Evolutionary conservation across 176 grass and related monocot species (phyloP), one percentile per base, ranked within the genome.

Genomic region (Lolium multiflorum): DNA sequence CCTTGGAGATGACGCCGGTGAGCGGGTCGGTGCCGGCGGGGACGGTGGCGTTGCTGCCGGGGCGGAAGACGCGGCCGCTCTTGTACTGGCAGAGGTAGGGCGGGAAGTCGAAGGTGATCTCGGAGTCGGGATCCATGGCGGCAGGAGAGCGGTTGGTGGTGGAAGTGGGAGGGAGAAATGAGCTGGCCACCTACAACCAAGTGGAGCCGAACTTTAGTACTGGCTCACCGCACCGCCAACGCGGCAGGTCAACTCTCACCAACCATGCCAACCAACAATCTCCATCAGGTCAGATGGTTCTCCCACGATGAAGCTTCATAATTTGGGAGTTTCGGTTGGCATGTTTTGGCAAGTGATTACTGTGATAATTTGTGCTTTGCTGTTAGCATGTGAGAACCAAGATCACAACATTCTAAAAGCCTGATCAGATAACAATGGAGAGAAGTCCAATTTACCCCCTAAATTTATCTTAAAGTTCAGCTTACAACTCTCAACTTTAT

Each of bases 81-180:
- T 91, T 96, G 94, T 91, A 96, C 52, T 91, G 89, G 89, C 87
- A 92, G 54, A 96, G 84, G 87, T 87, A 93, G 48, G 91, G 87
- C 21, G 7, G 18, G 86, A 96, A 96, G 78, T 96, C 89, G 91
- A 91, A 93, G 77, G 12, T 80, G 81, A 91, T 52, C 83, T 96
- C 91, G 56, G 88, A 79, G 84, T 96, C 91, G 74, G 84, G 82
- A 93, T 92, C 94, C 94, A 93, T 93, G 77, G 89, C 71, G 43
- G 60, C 22, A 43, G 82, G 7, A 1, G 14, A 62, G 78, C 16
- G 74, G 81, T 84, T 84, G 85, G 81, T 76, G 74, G 56, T 77
- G 43, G 43, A 7, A 2, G 43, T 14, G 71, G 77, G 49, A 43
- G 20, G 1, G 4, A 76, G 62, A 8, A 91, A 77, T 13, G 59